Percentiles rank a stretch among this genome's conserved stretches.
Conservation (phyloP, 129 eudicot genomes). For the Cynara cardunculus region DNA sequence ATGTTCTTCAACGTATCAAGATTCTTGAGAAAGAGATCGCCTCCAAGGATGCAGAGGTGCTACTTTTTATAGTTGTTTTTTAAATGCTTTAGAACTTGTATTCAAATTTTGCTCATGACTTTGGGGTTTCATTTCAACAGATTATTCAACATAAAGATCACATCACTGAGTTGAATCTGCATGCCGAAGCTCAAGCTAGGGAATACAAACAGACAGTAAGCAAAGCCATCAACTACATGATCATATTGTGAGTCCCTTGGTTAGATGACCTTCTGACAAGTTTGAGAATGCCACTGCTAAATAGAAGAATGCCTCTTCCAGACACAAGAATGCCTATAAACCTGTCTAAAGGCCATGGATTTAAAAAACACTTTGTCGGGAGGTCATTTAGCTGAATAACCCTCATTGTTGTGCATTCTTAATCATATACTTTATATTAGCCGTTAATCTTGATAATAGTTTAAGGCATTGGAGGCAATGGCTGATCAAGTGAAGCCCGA, state of each 20-base stretch:
- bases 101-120: not conserved
- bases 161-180: conserved; percentile 55
- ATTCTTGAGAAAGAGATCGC: conserved; percentile 55
- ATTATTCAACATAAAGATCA: conserved; percentile 50
- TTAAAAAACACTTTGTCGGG: not conserved
- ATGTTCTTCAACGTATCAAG: conserved; percentile 40
- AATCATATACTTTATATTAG: not conserved
- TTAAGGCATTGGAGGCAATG: conserved; percentile 62
- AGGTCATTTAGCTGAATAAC: not conserved
- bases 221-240: not conserved
- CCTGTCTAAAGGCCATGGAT: not conserved
- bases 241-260: not conserved
- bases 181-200: conserved; percentile 77
- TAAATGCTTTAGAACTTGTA: not conserved
- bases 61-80: not conserved
- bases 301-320: no score
- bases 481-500: conserved; percentile 55
- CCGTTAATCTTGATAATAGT: conserved; percentile 28
- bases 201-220: conserved; percentile 62
- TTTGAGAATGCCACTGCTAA: no score
- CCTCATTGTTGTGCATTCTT: not conserved
- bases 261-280: no score
- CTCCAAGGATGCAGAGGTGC: conserved; percentile 51
- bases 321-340: not conserved
- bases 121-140: conserved; percentile 26